Conservation (phyloP, 306 rosid genomes). For the Citrullus colocynthis region DNA sequence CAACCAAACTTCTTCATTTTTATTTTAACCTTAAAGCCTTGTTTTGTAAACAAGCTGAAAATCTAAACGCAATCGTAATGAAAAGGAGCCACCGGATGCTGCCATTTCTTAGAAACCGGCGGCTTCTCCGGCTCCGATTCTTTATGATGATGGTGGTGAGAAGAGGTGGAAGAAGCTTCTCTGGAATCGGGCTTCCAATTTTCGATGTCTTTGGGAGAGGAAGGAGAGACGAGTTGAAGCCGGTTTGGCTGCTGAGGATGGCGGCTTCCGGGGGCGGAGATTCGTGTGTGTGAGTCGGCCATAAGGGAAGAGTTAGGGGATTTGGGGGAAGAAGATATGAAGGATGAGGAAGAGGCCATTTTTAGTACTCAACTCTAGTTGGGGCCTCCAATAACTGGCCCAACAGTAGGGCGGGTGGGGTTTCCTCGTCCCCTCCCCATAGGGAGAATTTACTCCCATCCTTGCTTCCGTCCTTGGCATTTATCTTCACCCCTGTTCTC, state of each 20-base stretch:
- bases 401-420: no score
- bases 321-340: background rate
- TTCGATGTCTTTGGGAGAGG: conserved; percentile 18
- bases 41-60: no score
- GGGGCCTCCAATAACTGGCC: background rate
- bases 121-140: conserved; percentile 31
- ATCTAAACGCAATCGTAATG: conserved; percentile 29
- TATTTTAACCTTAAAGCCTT: no score
- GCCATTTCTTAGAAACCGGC: conserved; percentile 64
- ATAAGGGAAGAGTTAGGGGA: background rate
- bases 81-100: conserved; percentile 96
- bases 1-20: no score
- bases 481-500: no score
- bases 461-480: no score
- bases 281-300: conserved; percentile 35
- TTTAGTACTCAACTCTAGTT: background rate
- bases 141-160: conserved; percentile 6
- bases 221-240: conserved; percentile 62
- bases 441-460: no score
- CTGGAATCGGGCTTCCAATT: conserved; percentile 7
- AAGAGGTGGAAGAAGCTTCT: background rate
- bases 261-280: background rate
- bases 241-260: conserved; percentile 39
- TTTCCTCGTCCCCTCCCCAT: no score
- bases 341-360: background rate